Base-by-base conservation (phyloP, 1,284 basidiomycete species). In the Naganishia liquefaciens region DNA sequence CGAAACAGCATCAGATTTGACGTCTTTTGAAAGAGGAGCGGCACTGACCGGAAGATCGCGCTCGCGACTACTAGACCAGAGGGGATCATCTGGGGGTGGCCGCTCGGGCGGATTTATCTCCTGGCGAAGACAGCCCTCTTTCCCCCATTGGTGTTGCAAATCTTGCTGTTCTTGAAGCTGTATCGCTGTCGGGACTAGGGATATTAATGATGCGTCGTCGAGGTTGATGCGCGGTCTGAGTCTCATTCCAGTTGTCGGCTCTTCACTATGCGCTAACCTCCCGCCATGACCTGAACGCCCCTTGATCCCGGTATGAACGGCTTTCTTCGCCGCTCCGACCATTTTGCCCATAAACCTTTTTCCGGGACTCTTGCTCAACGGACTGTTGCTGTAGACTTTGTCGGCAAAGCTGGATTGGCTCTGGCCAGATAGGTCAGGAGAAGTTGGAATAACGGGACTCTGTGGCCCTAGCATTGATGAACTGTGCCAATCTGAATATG, bases 321-420 rank as follows among this genome's bases (percentile, higher is more conserved):
- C 57, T 23, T 50, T 60, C 25, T 50, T 49, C 13, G 57, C 57
- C 17, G 47, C 57, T 11, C 33, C 57, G 6, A 60, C 46, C 57
- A 60, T 27, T 27, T 60, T 60, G 17, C 33, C 57, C 33, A 60
- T 39, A 13, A 60, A 33, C 33, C 44, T 30, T 40, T 60, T 60
- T 10, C 57, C 57, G 3, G 57, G 57, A 40, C 57, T 60, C 57
- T 60, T 60, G 37, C 46, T 50, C 33, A 60, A 27, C 9, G 57
- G 57, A 60, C 57, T 60, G 9, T 46, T 60, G 57, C 46, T 49
- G 15, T 60, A 60, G 17, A 50, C 33, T 46, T 28, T 60, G 46
- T 50, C 37, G 46, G 46, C 25, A 10, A 40, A 47, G 25, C 4
- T 39, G 27, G 23, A 33, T 19, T 7, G 33, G 21, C 9, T 33